Base-by-base conservation (phyloP, 2,329 filamentous ascomycete genomes). In the Cladophialophora immunda region DNA sequence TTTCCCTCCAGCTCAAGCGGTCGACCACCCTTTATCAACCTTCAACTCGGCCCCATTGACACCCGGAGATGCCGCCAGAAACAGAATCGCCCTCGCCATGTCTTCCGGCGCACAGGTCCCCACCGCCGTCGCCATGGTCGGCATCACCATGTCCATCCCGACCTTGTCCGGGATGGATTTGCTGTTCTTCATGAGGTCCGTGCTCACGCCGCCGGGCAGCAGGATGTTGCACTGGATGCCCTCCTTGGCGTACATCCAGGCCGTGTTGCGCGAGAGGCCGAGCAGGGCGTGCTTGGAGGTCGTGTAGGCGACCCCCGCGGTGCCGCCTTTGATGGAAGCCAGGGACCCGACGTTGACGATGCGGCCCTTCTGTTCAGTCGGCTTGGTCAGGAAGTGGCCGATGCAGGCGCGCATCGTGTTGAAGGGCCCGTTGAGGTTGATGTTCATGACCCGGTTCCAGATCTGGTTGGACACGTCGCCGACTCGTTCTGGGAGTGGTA, bases 201-300 rank as follows among this genome's bases (percentile, higher is more conserved):
- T 62, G 17, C 13, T 52, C 29, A 62, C 60, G 32, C 60, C 60
- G 13, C 60, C 60, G 34, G 60, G 60, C 6, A 56, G 38, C 30
- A 56, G 60, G 3, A 62, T 41, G 58, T 62, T 62, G 22, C 41
- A 53, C 25, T 55, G 60, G 29, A 62, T 62, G 6, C 53, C 60
- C 27, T 62, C 60, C 38, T 62, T 62, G 25, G 60, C 60, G 45
- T 62, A 62, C 60, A 55, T 56, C 60, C 60, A 56, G 17, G 50
- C 32, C 15, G 60, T 62, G 60, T 25, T 62, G 19, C 60, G 60
- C 17, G 50, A 56, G 11, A 62, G 60, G 27, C 60, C 60, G 22
- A 62, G 60, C 17, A 62, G 8, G 17, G 58, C 58, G 47, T 61
- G 58, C 58, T 61, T 61, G 19, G 58, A 61, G 13, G 58, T 61